These are phyloP conservation scores for Leucogyrophana mollusca DNA, from an alignment of 768 basidiomycete genomes.

Conservation along the genomic window DNA sequence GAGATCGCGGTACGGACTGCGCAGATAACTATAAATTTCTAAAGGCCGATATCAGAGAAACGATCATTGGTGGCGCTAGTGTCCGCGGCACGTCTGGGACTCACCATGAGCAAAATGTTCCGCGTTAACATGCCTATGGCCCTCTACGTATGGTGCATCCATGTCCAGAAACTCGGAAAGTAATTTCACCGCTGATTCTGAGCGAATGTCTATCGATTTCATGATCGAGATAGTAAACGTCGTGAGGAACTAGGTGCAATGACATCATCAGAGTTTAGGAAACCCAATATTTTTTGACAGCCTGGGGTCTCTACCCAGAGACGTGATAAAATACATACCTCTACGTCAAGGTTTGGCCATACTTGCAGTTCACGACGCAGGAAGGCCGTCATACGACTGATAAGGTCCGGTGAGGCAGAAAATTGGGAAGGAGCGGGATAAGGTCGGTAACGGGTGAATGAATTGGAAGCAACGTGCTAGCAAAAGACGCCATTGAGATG, in stretches of 20 bases:
- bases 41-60: not conserved
- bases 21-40: slow-evolving; percentile 89
- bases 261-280: slow-evolving; percentile 13
- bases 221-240: slow-evolving; percentile 87
- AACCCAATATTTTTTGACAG: slow-evolving; percentile 4
- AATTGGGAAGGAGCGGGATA: slow-evolving; percentile 88
- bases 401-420: slow-evolving; percentile 67
- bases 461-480: slow-evolving; percentile 90
- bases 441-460: slow-evolving; percentile 83
- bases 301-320: not conserved
- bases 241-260: slow-evolving; percentile 69
- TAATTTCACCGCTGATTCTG: slow-evolving; percentile 80
- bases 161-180: slow-evolving; percentile 89
- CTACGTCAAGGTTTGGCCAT: slow-evolving; percentile 88
- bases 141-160: slow-evolving; percentile 55
- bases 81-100: slow-evolving; percentile 17
- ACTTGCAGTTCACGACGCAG: slow-evolving; percentile 83
- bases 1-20: slow-evolving; percentile 87
- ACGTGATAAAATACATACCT: slow-evolving; percentile 45
- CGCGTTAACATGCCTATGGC: slow-evolving; percentile 63
- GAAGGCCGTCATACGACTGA: slow-evolving; percentile 77
- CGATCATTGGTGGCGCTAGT: not conserved
- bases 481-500: slow-evolving; percentile 4
- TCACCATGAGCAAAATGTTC: slow-evolving; percentile 94
- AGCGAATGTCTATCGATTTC: slow-evolving; percentile 90